These are phyloP conservation scores for Microdochium nivale DNA, from an alignment of 2,329 filamentous ascomycete genomes.

Conservation along the genomic window DNA sequence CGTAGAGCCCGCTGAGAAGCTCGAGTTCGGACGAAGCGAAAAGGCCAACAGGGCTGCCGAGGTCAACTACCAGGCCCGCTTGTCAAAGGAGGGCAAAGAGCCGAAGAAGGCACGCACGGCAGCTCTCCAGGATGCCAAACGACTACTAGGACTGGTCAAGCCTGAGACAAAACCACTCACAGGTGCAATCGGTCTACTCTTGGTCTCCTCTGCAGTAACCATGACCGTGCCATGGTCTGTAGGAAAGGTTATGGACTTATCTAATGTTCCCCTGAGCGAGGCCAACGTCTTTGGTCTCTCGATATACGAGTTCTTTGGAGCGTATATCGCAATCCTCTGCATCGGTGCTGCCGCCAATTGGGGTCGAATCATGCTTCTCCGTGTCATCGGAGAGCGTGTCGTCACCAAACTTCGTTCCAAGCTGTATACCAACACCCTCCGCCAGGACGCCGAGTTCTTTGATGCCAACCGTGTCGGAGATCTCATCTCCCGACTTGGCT, in stretches of 20 bases:
- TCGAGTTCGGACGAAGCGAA: conserved; percentile 65
- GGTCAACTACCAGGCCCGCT: conserved; percentile 77
- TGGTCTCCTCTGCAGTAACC: conserved; percentile 85
- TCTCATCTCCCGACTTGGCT: conserved; percentile 88
- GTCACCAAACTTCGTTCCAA: conserved; percentile 83
- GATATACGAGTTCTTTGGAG: conserved; percentile 80
- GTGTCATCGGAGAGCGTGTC: conserved; percentile 91
- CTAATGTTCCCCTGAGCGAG: conserved; percentile 64
- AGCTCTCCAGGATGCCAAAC: conserved; percentile 69
- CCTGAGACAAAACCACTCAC: conserved; percentile 74
- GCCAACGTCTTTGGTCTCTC: conserved; percentile 74
- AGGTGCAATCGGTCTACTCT: conserved; percentile 73
- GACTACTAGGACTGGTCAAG: conserved; percentile 79
- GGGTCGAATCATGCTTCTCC: conserved; percentile 82
- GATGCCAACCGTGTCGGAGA: conserved; percentile 96
- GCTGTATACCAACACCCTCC: conserved; percentile 83
- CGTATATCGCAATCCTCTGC: conserved; percentile 66
- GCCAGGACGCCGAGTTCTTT: conserved; percentile 99
- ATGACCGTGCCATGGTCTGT: conserved; percentile 97
- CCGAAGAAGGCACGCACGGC: conserved; percentile 47
- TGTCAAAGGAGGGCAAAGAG: conserved; percentile 71
- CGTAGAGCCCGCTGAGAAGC: conserved; percentile 39
- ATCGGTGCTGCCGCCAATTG: conserved; percentile 88
- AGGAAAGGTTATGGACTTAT: conserved; percentile 87
- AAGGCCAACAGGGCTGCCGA: conserved; percentile 81